These are phyloP conservation scores for Amylostereum chailletii DNA, from an alignment of 1,284 basidiomycete species.

Conservation along the genomic window DNA sequence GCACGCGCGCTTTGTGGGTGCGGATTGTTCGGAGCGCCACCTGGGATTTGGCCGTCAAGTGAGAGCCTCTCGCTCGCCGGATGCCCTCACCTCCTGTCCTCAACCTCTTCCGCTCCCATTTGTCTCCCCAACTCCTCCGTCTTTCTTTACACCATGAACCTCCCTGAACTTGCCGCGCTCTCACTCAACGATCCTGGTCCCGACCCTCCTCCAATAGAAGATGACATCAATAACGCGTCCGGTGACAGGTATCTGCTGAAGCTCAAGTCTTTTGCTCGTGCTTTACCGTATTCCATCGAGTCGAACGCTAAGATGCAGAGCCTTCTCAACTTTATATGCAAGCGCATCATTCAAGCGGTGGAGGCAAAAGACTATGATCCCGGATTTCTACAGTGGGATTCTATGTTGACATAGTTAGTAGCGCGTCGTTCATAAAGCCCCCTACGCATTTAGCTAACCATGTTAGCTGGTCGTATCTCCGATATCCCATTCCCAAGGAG, in stretches of 20 bases:
- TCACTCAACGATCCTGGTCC: slow-evolving; percentile 32
- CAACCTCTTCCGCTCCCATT: slow-evolving; percentile 3
- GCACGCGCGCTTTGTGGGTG: too few species aligned
- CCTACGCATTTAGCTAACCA: slow-evolving; percentile 11
- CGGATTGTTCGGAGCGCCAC: too few species aligned
- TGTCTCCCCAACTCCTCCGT: slow-evolving; percentile 7
- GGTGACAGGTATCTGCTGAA: slow-evolving; percentile 45
- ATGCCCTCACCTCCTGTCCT: slow-evolving; percentile 5
- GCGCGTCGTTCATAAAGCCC: slow-evolving; percentile 5
- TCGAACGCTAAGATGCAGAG: slow-evolving; percentile 73
- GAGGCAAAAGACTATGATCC: slow-evolving; percentile 76
- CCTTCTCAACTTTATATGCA: slow-evolving; percentile 71
- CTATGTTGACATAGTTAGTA: slow-evolving; percentile 65
- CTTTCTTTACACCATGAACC: slow-evolving; percentile 26
- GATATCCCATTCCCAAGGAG: slow-evolving; percentile 79
- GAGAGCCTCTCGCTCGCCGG: background rate
- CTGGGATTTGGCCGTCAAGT: background rate
- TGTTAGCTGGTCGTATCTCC: slow-evolving; percentile 70
- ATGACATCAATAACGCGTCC: slow-evolving; percentile 25
- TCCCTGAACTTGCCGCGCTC: slow-evolving; percentile 40
- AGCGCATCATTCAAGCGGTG: slow-evolving; percentile 63
- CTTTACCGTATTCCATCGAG: slow-evolving; percentile 79
- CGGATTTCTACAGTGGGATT: slow-evolving; percentile 73
- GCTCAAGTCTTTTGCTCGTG: slow-evolving; percentile 48
- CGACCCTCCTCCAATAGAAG: slow-evolving; percentile 18